Base-by-base conservation (phyloP, 495 filamentous ascomycete genomes). In the Choiromyces venosus region DNA sequence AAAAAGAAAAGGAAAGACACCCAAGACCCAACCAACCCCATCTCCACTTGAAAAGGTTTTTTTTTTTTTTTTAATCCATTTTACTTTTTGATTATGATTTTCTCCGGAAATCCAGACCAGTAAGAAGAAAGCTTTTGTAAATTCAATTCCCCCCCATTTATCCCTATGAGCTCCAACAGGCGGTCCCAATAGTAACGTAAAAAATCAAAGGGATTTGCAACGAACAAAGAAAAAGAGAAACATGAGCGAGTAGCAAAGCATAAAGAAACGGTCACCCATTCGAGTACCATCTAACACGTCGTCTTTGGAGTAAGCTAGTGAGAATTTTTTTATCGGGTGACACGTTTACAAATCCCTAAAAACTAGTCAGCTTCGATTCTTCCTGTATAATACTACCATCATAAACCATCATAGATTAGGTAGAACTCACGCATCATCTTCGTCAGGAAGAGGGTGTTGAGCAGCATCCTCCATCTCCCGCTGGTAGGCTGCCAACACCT, bases 381-480 rank as follows among this genome's bases (percentile, higher is more conserved):
- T 68, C 37, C 39, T n/a, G n/a, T n/a, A n/a, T n/a, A 37, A 42
- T 14, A 33, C 66, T 40, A 14, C 25, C 66, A 39, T 40, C n/a
- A n/a, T n/a, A 44, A 67, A 19, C 21, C 33, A 33, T 14, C 29
- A 42, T 33, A 39, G 38, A 25, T 37, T 21, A n/a, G 65, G 29
- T 19, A 61, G 39, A n/a, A 73, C 79, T 44, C 81, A 81, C 79
- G 92, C 88, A 78, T 97, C 94, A 76, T 97, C 94, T 88, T 99
- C 95, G 79, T 94, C 94, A 72, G 95, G 96, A 71, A 99, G 91
- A 78, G 96, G 94, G 89, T 90, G 87, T 35, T 87, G 74, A 64
- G 91, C 89, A 67, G 95, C 95, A 71, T 87, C 89, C 70, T 88
- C 83, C 92, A 99, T 96, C 87, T 99, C 95, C 83, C 89, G 84